Base-by-base conservation (phyloP, 192 early-diverging fungal species). In the Coemansia sp. region DNA sequence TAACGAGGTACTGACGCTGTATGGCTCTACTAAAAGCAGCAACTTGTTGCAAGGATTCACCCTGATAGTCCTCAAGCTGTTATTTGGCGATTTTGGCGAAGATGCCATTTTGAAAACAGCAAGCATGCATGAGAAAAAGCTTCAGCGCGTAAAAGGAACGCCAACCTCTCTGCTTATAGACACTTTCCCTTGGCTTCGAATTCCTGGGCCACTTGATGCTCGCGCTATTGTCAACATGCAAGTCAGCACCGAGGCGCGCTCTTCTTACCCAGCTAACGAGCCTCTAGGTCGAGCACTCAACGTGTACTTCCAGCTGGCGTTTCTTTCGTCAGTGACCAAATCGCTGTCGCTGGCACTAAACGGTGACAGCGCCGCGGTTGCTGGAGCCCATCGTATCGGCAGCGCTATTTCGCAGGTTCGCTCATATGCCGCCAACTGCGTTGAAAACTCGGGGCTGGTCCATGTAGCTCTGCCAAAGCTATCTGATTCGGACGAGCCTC, bases 21-120 rank as follows among this genome's bases (percentile, higher is more conserved):
- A 55, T 31, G 73, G 62, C 23, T 64, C 59, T 28, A 66, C 47
- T 7, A 58, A 45, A 14, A 49, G 58, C 42, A 32, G 28, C 3
- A 52, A 62, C 28, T 31, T 69, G 32, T 45, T 41, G 2, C 32
- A 43, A 2, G 62, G 66, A n/a, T 70, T 76, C 50, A 51, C 60
- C 6, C 51, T 69, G 31, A 40, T 69, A 28, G 47, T 55, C n/a
- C 40, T 69, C 17, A 76, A 76, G 46, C 59, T 76, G 21, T 47
- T 76, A 47, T 76, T 69, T 68, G 73, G 73, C 51, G 73, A 76
- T 42, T 76, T 76, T 66, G 66, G 66, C 41, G 47, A 59, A 3
- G 67, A 76, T 17, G 59, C 58, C 2, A 49, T 66, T 4, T 48
- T 56, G 32, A 66, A 62, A 18, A 26, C 54, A 6, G 73, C 73